These are phyloP conservation scores for Scedosporium boydii DNA, from an alignment of 2,329 filamentous ascomycete genomes.

Conservation along the genomic window DNA sequence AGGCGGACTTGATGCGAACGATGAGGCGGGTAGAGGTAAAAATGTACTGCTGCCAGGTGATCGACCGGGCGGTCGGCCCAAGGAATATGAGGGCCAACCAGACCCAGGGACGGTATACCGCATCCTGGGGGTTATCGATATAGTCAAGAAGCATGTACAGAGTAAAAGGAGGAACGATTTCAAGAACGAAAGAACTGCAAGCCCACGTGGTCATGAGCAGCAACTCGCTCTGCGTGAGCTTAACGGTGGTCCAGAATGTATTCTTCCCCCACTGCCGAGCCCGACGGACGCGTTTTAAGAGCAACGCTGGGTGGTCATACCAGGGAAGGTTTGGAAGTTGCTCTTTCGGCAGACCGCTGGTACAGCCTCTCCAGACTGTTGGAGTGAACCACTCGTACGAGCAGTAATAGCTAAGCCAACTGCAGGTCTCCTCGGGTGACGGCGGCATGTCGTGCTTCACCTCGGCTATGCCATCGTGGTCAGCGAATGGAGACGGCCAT, in stretches of 20 bases:
- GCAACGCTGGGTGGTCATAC: constrained; percentile 44
- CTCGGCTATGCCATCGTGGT: constrained; percentile 5
- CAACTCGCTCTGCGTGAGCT: constrained; percentile 32
- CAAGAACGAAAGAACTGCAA: constrained; percentile 26
- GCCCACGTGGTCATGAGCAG: constrained; percentile 34
- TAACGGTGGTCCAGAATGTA: constrained; percentile 35
- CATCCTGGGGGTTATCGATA: constrained; percentile 31
- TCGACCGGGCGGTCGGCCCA: constrained; percentile 33
- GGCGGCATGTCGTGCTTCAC: constrained; percentile 18
- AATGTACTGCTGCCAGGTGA: constrained; percentile 47
- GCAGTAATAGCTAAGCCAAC: constrained; percentile 41
- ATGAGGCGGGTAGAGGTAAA: constrained; percentile 44
- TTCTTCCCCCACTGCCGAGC: constrained; percentile 32
- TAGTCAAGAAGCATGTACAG: constrained; percentile 42
- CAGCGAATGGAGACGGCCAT: constrained; percentile 24
- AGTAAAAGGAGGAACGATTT: constrained; percentile 42
- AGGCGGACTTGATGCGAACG: constrained; percentile 43
- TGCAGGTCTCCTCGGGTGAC: constrained; percentile 42
- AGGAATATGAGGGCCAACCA: constrained; percentile 46
- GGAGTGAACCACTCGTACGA: constrained; percentile 42
- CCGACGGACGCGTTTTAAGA: constrained; percentile 31
- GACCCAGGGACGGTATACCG: constrained; percentile 37
- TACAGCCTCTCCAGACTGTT: constrained; percentile 36
- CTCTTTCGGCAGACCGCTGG: constrained; percentile 32
- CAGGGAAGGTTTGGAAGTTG: constrained; percentile 40